phyloP scores from a whole-genome alignment of 345 rosid species.

The Tarenaya hassleriana region DNA sequence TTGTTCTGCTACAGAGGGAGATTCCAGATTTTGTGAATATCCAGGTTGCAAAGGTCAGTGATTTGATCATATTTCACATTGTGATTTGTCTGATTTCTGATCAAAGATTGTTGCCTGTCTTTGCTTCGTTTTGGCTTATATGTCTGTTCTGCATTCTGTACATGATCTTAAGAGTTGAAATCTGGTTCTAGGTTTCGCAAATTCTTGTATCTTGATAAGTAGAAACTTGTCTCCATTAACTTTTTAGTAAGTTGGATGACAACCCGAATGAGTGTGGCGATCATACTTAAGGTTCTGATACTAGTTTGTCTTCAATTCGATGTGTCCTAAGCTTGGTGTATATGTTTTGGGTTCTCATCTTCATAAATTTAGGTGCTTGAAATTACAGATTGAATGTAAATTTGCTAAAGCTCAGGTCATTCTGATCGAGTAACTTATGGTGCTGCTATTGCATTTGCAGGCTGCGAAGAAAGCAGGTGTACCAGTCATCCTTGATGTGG shows the following conservation, averaged over 20 bases:
- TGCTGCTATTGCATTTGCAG: slow-evolving; percentile 34
- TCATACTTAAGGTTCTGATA: slow-evolving; percentile 9
- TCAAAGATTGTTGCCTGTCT: neutral
- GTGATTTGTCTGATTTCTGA: neutral
- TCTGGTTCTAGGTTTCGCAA: neutral
- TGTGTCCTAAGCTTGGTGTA: too few relatives aligned
- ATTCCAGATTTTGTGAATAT: slow-evolving; percentile 86
- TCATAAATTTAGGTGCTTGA: too few relatives aligned
- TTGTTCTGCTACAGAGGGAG: slow-evolving; percentile 84
- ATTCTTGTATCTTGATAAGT: neutral
- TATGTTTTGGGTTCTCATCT: too few relatives aligned
- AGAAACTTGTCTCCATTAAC: neutral
- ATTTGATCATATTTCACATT: neutral
- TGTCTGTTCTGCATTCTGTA: too few relatives aligned
- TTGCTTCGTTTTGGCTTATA: neutral
- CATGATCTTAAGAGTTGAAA: too few relatives aligned
- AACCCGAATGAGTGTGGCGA: neutral
- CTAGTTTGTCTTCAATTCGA: neutral
- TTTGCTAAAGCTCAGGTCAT: too few relatives aligned
- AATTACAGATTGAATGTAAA: too few relatives aligned
- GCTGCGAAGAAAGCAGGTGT: slow-evolving; percentile 80
- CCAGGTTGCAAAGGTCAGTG: slow-evolving; percentile 75
- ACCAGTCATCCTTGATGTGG: slow-evolving; percentile 84
- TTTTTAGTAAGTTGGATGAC: too few relatives aligned
- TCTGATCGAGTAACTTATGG: slow-evolving; percentile 9